Base-by-base conservation (phyloP, 371 early-diverging fungal species). In the Mucor velutinosus region DNA sequence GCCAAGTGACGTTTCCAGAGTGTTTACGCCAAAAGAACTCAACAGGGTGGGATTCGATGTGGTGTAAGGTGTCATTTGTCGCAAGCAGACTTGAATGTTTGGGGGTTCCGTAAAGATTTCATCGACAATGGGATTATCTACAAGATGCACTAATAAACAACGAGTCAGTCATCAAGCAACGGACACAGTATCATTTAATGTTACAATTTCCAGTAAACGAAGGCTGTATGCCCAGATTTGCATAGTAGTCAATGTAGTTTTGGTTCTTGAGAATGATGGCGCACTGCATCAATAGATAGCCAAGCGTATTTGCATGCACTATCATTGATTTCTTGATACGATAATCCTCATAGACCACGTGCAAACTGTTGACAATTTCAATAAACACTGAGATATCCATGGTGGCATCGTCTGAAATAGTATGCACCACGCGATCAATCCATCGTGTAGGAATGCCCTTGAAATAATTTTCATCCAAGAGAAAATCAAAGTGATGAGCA, bases 291-390 rank as follows among this genome's bases (percentile, higher is more conserved):
- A 91, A 65, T 1, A 92, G 66, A 10, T 72, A 75, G 1, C 76
- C 81, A 39, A 87, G 61, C n/a, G 72, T 45, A 8, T 64, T 64
- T 17, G 69, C 27, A 14, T 76, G 75, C 7, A 67, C 51, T 6
- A 61, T 60, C 21, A 73, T 78, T 5, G 79, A 62, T 19, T 77
- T 68, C 33, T 84, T 76, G 30, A 90, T 65, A 14, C 84, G 86
- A 29, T 88, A 75, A 53, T 92, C 89, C 65, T 92, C 89, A 63
- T 85, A 87, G 10, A 89, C 74, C 0, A 92, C 71, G 70, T 92
- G 93, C 2, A 92, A 62, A 21, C 79, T 77, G 7, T 76, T 73
- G 21, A 89, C 65, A 32, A 81, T 79, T 2, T 65, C 59, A 0
- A 25, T 17, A 53, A 71, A 49, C 4, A 49, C 59, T 6, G 43